Evolutionary conservation across 176 grass and related monocot genomes (phyloP).

Genomic region (Oryza australiensis): DNA sequence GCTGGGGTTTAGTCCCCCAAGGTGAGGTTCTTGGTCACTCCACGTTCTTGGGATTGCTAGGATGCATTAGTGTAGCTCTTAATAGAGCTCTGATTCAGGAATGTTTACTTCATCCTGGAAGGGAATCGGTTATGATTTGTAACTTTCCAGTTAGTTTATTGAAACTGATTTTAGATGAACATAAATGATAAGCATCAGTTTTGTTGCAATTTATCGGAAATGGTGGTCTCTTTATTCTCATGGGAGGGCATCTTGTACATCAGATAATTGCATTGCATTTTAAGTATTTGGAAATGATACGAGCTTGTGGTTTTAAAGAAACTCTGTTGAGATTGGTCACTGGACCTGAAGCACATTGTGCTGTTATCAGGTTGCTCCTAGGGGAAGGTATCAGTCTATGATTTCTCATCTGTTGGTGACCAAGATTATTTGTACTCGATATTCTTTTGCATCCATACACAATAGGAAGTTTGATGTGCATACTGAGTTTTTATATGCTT

Average conservation of each 20-base stretch:
- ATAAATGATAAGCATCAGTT: not conserved
- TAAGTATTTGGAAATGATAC: not conserved
- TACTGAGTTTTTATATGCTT: not conserved
- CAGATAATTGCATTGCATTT: not conserved
- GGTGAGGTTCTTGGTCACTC: slow-evolving; percentile 34
- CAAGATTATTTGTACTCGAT: not conserved
- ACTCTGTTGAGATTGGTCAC: not conserved
- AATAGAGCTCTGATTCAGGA: not conserved
- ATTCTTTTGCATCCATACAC: not conserved
- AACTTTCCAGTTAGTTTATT: not conserved
- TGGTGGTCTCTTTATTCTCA: not conserved
- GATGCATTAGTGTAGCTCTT: not conserved
- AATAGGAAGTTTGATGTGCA: not conserved
- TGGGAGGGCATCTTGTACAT: not conserved
- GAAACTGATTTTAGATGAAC: not conserved
- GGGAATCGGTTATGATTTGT: not conserved
- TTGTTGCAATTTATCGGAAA: not conserved
- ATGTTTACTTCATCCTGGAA: not conserved
- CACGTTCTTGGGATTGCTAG: not conserved
- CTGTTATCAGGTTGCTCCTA: not conserved
- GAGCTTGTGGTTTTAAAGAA: not conserved
- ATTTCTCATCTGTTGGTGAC: not conserved
- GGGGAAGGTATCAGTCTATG: not conserved
- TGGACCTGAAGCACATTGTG: not conserved
- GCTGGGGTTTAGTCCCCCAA: slow-evolving; percentile 81